Evolutionary conservation across 75 land plant genomes (phyloP).

Genomic region (Cupressus sempervirens): DNA sequence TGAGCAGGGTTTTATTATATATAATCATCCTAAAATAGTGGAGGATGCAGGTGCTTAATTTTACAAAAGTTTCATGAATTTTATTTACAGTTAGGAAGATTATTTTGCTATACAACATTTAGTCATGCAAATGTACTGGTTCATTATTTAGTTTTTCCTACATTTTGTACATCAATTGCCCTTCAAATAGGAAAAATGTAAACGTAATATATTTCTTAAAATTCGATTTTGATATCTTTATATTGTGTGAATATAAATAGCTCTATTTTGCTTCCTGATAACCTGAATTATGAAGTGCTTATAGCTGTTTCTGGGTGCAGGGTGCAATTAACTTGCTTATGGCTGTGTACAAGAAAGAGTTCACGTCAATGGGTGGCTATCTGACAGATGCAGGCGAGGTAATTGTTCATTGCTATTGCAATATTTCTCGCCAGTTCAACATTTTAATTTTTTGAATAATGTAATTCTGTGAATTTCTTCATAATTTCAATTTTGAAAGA

Average conservation of each 20-base stretch:
- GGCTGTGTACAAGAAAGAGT: slow-evolving; percentile 55
- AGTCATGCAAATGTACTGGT: background rate
- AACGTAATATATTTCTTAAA: background rate
- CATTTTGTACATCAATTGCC: background rate
- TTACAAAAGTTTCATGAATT: background rate
- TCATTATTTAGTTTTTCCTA: background rate
- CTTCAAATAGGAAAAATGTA: background rate
- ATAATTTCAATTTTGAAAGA: background rate
- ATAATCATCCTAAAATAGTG: background rate
- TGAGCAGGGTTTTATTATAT: background rate
- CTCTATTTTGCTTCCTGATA: background rate
- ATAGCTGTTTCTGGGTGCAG: slow-evolving; percentile 19
- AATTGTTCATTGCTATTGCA: slow-evolving; percentile 18
- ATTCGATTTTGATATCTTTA: background rate
- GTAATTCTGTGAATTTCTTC: background rate
- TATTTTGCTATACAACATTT: too few species aligned
- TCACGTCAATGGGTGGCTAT: slow-evolving; percentile 62
- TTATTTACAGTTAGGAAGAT: background rate
- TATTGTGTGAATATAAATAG: background rate
- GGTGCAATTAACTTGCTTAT: slow-evolving; percentile 64
- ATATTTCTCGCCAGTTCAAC: background rate
- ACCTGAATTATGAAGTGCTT: background rate
- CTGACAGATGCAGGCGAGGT: slow-evolving; percentile 86
- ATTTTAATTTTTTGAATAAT: background rate
- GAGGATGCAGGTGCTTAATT: background rate